Evolutionary conservation across 352 stramenopile species (phyloP), one percentile per base, ranked within the genome.

Genomic region (Pythium aquatile): DNA sequence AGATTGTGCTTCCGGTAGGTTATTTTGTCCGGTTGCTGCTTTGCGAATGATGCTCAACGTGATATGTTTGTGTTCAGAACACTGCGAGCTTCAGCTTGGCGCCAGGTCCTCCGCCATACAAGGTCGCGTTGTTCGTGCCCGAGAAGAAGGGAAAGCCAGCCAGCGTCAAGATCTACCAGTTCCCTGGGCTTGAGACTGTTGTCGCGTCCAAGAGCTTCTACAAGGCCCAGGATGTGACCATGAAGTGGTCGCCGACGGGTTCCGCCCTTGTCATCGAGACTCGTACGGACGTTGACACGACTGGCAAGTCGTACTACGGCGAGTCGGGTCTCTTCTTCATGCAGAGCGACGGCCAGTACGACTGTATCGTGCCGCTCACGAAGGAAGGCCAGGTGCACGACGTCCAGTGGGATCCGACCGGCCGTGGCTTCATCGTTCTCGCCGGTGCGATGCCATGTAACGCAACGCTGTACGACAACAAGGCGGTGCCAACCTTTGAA

Each of bases 291-390:
- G 85, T 97, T 17, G 91, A 98, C 64, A 96, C 89, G 40, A 94
- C 88, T 0, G 94, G 94, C 61, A 87, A 98, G 74, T 98, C 91
- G 46, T 99, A 99, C 78, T 99, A 99, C 64, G 97, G 97, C 52
- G 97, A 97, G 58, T 98, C 96, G 0, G 91, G 94, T 10, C 76
- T 99, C 2, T 99, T 98, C 75, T 94, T 99, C 66, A 74, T 99
- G 65, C 85, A 98, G 73, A 87, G 83, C 55, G 90, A 98, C 63
- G 88, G 91, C 37, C 78, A 90, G 29, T 97, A 98, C 69, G 87
- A 97, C 70, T 97, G 73, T 83, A 98, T 87, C 72, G 91, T 88
- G 61, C 96, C 76, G 62, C 83, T 83, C 17, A 96, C 77, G 57
- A 98, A 92, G 65, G 78, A 96, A 65, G 94, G 96, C 3, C 85